Percentiles rank a stretch among this genome's conserved stretches.
Conservation (phyloP, 305 asterid species). For the Fraxinus albicans region DNA sequence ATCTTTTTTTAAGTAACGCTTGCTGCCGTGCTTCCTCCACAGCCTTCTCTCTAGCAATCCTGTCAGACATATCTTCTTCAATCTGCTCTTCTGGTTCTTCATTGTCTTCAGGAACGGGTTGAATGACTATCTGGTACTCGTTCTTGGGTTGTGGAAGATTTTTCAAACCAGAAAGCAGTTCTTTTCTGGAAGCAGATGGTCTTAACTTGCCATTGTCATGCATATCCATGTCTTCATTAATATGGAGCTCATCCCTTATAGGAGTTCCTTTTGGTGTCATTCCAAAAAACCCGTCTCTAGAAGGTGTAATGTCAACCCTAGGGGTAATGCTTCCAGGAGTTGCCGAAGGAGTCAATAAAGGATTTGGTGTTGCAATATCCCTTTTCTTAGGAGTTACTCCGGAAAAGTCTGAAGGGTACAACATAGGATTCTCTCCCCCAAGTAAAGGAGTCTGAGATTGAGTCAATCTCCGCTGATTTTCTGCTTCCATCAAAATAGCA, state of each 20-base stretch:
- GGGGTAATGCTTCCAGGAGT: constrained; percentile 86
- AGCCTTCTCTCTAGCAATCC: constrained; percentile 86
- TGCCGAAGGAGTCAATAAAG: constrained; percentile 75
- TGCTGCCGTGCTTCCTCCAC: constrained; percentile 88
- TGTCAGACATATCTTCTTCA: constrained; percentile 98
- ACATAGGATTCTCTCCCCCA: constrained; percentile 92
- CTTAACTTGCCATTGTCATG: constrained; percentile 48
- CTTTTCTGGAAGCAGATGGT: constrained; percentile 55
- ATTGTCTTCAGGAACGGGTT: constrained; percentile 66
- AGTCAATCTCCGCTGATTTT: constrained; percentile 81
- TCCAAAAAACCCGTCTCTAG: constrained; percentile 60
- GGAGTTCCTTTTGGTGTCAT: constrained; percentile 90
- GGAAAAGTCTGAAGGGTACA: constrained; percentile 95
- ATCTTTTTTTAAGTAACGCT: constrained; percentile 80
- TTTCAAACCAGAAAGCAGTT: constrained; percentile 58
- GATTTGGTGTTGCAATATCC: constrained; percentile 91
- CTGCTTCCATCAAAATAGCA: constrained; percentile 97
- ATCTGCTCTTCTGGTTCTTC: constrained; percentile 93
- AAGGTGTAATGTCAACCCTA: constrained; percentile 80
- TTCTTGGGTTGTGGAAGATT: constrained; percentile 91
- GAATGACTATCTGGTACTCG: constrained; percentile 79
- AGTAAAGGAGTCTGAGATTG: constrained; percentile 90
- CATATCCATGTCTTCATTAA: constrained; percentile 77
- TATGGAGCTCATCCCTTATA: constrained; percentile 84
- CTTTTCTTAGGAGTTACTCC: constrained; percentile 92